phyloP scores from a whole-genome alignment of 306 rosid genomes.

The Calophaca sinica region DNA sequence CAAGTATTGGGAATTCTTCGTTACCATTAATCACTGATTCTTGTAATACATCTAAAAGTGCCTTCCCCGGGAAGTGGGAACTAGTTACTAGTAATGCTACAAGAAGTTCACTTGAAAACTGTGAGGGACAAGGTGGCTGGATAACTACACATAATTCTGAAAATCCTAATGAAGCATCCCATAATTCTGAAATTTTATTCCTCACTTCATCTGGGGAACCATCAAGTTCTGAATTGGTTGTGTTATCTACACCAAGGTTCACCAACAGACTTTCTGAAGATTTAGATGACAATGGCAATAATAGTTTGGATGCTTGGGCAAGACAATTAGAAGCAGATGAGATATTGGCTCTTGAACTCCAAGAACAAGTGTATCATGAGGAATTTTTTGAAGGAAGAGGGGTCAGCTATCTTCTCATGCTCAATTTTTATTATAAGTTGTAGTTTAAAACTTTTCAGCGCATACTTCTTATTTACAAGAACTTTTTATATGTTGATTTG shows the following conservation, averaged over 20 bases:
- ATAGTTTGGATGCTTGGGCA: constrained; percentile 60
- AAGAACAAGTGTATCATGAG: constrained; percentile 88
- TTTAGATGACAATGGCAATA: constrained; percentile 50
- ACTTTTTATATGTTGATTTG: constrained; percentile 44
- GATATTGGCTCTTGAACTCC: constrained; percentile 96
- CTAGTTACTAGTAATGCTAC: constrained; percentile 43
- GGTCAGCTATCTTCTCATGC: constrained; percentile 55
- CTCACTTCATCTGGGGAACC: constrained; percentile 64
- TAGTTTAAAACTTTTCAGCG: constrained; percentile 12
- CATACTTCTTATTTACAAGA: constrained; percentile 31
- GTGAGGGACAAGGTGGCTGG: constrained; percentile 66
- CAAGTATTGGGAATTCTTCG: constrained; percentile 46
- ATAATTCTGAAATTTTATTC: constrained; percentile 55
- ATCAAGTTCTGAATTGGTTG: constrained; percentile 71
- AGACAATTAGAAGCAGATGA: constrained; percentile 96
- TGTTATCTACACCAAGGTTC: constrained; percentile 55
- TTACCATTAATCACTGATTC: constrained; percentile 46
- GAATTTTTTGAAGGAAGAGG: constrained; percentile 57
- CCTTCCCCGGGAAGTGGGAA: constrained; percentile 61
- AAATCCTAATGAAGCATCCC: constrained; percentile 48
- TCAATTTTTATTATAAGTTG: neutral
- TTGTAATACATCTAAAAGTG: constrained; percentile 53
- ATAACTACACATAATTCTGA: constrained; percentile 62
- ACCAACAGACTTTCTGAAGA: constrained; percentile 44
- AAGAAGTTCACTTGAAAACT: constrained; percentile 48